Base-by-base conservation (phyloP, 192 early-diverging fungal species). In the Backusella tarrabulga region DNA sequence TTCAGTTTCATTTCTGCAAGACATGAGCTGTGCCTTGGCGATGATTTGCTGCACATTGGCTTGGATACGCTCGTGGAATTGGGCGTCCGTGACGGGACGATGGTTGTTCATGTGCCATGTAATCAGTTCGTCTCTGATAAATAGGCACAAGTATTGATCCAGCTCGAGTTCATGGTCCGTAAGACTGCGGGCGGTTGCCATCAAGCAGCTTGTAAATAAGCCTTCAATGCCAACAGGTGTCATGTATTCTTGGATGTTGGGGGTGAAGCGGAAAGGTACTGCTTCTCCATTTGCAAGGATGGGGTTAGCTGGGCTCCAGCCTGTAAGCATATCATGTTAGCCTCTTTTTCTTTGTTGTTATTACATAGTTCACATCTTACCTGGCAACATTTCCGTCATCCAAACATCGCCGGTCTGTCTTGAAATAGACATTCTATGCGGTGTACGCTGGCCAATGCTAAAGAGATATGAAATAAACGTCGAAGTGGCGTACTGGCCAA, bases 231-330 rank as follows among this genome's bases (percentile, higher is more conserved):
- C 97, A 73, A 94, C 91, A 34, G 93, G 93, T 6, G 95, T 96
- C 60, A 99, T 93, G 85, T 99, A 99, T 38, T 93, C 84, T 87
- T 98, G 97, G 68, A 99, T 92, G 85, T 96, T 97, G 14, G 97
- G 98, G 9, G 98, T 99, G 82, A 99, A 90, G 9, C 98, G 90
- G 94, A 99, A 99, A 4, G 97, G 98, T 29, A 99, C 95, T 4
- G 92, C 81, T 81, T 99, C 98, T 36, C 86, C 88, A 81, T 88
- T 92, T 72, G 90, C 90, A 50, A 90, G 87, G 14, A 86, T 77
- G 2, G 89, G 88, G 4, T 78, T 82, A 21, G 71, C 68, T 60
- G 79, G 82, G 6, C 83, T 83, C 79, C 83, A 89, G 2, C 85
- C 83, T 86, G 70, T 42, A 21, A 14, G 36, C 26, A 5, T 32